phyloP scores from a whole-genome alignment of 768 basidiomycete genomes.

The Auriculariales sp. region DNA sequence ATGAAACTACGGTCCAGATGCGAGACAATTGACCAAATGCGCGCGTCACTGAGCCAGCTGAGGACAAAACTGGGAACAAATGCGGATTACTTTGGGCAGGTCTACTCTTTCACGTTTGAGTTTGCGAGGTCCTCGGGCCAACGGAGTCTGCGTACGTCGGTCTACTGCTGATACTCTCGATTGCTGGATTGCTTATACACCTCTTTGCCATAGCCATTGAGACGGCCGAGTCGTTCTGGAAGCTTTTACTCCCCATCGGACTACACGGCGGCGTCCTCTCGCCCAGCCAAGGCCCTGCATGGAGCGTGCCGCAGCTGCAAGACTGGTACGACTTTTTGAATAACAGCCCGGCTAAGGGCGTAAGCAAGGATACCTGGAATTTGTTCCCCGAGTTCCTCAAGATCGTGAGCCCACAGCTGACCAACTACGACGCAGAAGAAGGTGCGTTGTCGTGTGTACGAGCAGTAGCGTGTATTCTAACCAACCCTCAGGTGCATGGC shows the following conservation, averaged over 20 bases:
- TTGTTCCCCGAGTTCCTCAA: slow-evolving; percentile 79
- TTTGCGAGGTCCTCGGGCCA: slow-evolving; percentile 67
- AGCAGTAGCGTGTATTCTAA: too few relatives aligned
- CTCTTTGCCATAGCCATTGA: slow-evolving; percentile 35
- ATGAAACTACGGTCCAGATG: slow-evolving; percentile 24
- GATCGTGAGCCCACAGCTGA: slow-evolving; percentile 56
- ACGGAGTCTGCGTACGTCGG: slow-evolving; percentile 53
- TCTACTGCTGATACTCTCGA: neutral
- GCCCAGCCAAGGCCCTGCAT: slow-evolving; percentile 32
- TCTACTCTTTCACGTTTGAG: slow-evolving; percentile 71
- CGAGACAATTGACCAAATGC: slow-evolving; percentile 53
- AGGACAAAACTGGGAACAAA: slow-evolving; percentile 48
- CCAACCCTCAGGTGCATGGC: slow-evolving; percentile 57
- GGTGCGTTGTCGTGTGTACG: slow-evolving; percentile 27
- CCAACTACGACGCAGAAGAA: slow-evolving; percentile 62
- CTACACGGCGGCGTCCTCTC: slow-evolving; percentile 50
- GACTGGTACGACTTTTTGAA: slow-evolving; percentile 74
- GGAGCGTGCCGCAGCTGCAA: slow-evolving; percentile 43
- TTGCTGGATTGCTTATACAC: neutral
- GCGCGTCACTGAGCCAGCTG: slow-evolving; percentile 35
- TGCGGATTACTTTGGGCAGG: slow-evolving; percentile 53
- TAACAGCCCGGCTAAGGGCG: slow-evolving; percentile 51
- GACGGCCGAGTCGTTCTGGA: slow-evolving; percentile 57
- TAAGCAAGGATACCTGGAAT: slow-evolving; percentile 80
- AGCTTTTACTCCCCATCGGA: slow-evolving; percentile 58